Evolutionary conservation across 805 yeast species (phyloP).

Genomic region (Cyberlindnera euphorbiae): DNA sequence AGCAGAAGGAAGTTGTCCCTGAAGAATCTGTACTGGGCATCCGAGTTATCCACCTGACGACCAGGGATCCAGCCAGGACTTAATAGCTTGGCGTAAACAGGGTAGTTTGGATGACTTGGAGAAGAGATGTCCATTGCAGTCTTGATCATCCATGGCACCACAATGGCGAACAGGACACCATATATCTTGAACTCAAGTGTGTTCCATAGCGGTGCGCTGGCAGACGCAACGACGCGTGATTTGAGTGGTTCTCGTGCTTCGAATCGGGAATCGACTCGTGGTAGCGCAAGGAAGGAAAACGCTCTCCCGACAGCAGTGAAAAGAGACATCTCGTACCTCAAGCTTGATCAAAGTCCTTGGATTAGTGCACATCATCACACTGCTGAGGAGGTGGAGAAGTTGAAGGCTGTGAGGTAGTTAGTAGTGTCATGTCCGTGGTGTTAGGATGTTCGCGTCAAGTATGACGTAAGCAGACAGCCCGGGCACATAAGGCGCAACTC

Average conservation of each 20-base stretch:
- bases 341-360: too few relatives aligned
- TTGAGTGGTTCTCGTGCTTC: constrained; percentile 14
- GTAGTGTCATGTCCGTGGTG: too few relatives aligned
- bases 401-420: too few relatives aligned
- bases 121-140: constrained; percentile 80
- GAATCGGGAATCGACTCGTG: constrained; percentile 39
- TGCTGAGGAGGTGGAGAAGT: too few relatives aligned
- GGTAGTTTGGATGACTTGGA: constrained; percentile 69
- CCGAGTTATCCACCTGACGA: constrained; percentile 88
- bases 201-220: constrained; percentile 54
- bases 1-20: constrained; percentile 72
- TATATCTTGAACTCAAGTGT: constrained; percentile 75
- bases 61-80: constrained; percentile 89
- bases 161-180: constrained; percentile 52
- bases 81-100: constrained; percentile 53
- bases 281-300: constrained; percentile 30
- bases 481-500: too few relatives aligned
- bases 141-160: constrained; percentile 77
- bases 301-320: constrained; percentile 7
- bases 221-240: constrained; percentile 11
- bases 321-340: constrained; percentile 6
- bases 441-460: too few relatives aligned
- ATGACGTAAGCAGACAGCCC: too few relatives aligned
- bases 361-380: too few relatives aligned
- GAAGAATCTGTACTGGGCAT: constrained; percentile 81